Percentiles rank a stretch among this genome's conserved stretches.
Evolutionary conservation across 495 filamentous ascomycete genomes (phyloP).

Genomic region (Chaetomium tenue): DNA sequence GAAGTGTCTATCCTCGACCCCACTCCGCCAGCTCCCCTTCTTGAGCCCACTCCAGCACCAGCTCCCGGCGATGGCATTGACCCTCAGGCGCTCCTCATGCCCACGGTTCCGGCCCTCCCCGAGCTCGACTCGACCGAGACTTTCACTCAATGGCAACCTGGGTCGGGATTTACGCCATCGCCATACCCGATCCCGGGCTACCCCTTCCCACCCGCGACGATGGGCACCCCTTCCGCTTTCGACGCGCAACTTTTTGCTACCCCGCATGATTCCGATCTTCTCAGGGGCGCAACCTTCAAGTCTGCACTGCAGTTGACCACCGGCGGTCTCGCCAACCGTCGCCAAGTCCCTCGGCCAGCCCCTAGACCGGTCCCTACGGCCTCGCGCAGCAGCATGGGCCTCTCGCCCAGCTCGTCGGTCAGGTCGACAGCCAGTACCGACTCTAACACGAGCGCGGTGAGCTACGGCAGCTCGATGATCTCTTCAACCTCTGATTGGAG

Average conservation of each 20-base stretch:
- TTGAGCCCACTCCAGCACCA: neutral
- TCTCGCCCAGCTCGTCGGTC: slow-evolving; percentile 44
- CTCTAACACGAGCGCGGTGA: slow-evolving; percentile 31
- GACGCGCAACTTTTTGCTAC: neutral
- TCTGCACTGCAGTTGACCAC: slow-evolving; percentile 36
- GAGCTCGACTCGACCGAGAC: slow-evolving; percentile 35
- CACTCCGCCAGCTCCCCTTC: slow-evolving; percentile 11
- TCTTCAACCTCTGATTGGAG: slow-evolving; percentile 41
- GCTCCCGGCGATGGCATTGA: slow-evolving; percentile 28
- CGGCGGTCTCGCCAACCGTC: slow-evolving; percentile 30
- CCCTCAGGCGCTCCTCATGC: slow-evolving; percentile 34
- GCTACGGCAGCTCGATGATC: slow-evolving; percentile 40
- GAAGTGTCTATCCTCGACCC: slow-evolving; percentile 27
- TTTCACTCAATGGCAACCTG: slow-evolving; percentile 31
- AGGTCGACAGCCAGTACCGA: slow-evolving; percentile 41
- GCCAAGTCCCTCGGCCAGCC: slow-evolving; percentile 25
- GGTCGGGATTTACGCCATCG: slow-evolving; percentile 5
- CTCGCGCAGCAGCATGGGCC: slow-evolving; percentile 35
- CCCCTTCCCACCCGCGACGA: neutral
- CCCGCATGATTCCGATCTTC: neutral
- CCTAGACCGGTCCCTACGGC: slow-evolving; percentile 20
- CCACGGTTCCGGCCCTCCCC: slow-evolving; percentile 25
- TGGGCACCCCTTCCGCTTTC: neutral
- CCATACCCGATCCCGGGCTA: slow-evolving; percentile 5
- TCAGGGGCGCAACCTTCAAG: slow-evolving; percentile 14